These are phyloP conservation scores for Kluyveromyces aestuarii DNA, from an alignment of 805 yeast species.

Conservation along the genomic window DNA sequence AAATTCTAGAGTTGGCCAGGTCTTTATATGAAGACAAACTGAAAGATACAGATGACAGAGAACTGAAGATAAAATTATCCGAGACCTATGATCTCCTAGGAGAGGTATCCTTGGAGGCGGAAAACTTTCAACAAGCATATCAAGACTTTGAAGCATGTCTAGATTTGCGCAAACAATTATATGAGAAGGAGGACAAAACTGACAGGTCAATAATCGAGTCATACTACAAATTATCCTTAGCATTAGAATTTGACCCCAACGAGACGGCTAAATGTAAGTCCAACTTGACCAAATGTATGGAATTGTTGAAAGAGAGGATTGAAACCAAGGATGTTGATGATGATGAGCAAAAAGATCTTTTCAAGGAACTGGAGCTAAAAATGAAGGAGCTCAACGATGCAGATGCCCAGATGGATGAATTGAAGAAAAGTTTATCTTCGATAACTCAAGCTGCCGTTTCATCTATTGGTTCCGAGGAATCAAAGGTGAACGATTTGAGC, in stretches of 20 bases:
- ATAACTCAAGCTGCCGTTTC: slow-evolving; percentile 14
- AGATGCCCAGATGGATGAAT: slow-evolving; percentile 17
- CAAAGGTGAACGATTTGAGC: slow-evolving; percentile 50
- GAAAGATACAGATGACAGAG: slow-evolving; percentile 22
- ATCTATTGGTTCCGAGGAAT: slow-evolving; percentile 9
- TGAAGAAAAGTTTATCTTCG: slow-evolving; percentile 9
- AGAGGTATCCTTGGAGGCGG: slow-evolving; percentile 84
- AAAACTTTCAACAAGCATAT: slow-evolving; percentile 73
- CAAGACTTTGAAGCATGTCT: slow-evolving; percentile 56
- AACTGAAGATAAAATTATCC: slow-evolving; percentile 44
- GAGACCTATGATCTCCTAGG: slow-evolving; percentile 76
- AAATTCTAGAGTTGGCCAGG: slow-evolving; percentile 69
- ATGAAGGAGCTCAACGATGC: slow-evolving; percentile 43
- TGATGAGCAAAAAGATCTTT: slow-evolving; percentile 32
- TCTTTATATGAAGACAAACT: slow-evolving; percentile 37
- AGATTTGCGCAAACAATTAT: slow-evolving; percentile 16
- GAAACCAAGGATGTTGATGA: slow-evolving; percentile 28
- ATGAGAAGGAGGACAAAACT: slow-evolving; percentile 21
- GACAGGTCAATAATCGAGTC: slow-evolving; percentile 61
- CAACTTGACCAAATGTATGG: slow-evolving; percentile 46
- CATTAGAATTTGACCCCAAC: slow-evolving; percentile 53
- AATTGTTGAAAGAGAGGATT: slow-evolving; percentile 36
- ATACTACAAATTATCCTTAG: slow-evolving; percentile 71
- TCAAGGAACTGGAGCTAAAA: slow-evolving; percentile 49
- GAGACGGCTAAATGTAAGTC: slow-evolving; percentile 43